Evolutionary conservation across 1,284 basidiomycete genomes (phyloP).

Genomic region (Tilletia setariae): DNA sequence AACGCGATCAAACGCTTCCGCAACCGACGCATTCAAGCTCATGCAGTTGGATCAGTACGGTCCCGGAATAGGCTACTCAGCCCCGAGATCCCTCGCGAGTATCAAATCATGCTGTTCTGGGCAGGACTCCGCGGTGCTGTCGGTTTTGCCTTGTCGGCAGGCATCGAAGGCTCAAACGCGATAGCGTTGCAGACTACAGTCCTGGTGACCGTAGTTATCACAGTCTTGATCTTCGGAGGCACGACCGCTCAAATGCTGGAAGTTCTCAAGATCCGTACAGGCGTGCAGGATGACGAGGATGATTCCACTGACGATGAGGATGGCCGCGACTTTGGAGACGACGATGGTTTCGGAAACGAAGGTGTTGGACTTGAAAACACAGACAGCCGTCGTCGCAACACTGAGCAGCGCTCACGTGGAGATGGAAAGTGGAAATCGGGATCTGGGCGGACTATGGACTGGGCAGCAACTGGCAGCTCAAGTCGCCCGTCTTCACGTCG

Average conservation of each 20-base stretch:
- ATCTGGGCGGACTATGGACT: not conserved
- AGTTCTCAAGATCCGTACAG: constrained; percentile 90
- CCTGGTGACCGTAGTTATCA: constrained; percentile 89
- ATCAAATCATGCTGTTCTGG: constrained; percentile 77
- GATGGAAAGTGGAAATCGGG: constrained; percentile 5
- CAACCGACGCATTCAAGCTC: constrained; percentile 60
- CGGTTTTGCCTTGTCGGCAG: constrained; percentile 91
- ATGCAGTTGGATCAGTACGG: not conserved
- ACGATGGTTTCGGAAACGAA: not conserved
- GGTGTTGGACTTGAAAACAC: not conserved
- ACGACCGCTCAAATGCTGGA: constrained; percentile 96
- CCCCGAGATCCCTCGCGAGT: constrained; percentile 42
- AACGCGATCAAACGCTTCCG: constrained; percentile 82
- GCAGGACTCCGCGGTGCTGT: constrained; percentile 93
- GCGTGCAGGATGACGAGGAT: constrained; percentile 79
- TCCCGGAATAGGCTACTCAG: constrained; percentile 26
- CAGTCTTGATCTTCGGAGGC: constrained; percentile 91
- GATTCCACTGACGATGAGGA: constrained; percentile 77
- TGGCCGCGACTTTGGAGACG: not conserved
- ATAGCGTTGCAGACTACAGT: constrained; percentile 89
- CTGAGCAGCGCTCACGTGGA: not conserved
- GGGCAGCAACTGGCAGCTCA: not conserved
- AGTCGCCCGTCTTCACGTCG: not conserved
- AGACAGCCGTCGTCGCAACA: not conserved
- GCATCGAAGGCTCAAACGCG: constrained; percentile 87